phyloP scores from a whole-genome alignment of 2,329 filamentous ascomycete genomes.

The Microcyclospora tardicrescens region DNA sequence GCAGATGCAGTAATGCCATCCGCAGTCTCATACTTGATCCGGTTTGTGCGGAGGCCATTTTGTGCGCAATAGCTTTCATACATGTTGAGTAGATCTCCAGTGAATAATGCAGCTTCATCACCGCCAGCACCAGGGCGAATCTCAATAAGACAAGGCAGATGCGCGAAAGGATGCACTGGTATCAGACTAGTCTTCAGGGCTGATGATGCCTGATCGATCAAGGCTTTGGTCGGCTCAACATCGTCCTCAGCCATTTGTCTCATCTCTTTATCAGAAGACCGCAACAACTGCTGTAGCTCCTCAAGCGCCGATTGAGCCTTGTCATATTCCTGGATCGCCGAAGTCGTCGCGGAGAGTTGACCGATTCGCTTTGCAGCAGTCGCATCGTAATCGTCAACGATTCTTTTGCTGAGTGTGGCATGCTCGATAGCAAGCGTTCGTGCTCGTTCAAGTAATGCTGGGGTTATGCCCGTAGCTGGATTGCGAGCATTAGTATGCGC shows the following conservation, averaged over 20 bases:
- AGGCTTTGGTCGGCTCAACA: constrained; percentile 49
- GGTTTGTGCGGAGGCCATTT: constrained; percentile 49
- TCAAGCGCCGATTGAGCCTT: constrained; percentile 43
- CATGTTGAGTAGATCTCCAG: constrained; percentile 78
- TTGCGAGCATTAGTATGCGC: too few species aligned
- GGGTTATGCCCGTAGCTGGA: too few species aligned
- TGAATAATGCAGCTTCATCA: constrained; percentile 81
- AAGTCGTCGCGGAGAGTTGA: constrained; percentile 40
- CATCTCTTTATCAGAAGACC: constrained; percentile 43
- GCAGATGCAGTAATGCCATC: constrained; percentile 42
- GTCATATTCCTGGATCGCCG: constrained; percentile 44
- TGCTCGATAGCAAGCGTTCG: constrained; percentile 44
- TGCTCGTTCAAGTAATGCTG: constrained; percentile 35
- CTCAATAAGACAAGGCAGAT: constrained; percentile 81
- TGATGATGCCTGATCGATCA: constrained; percentile 50
- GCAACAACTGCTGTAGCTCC: constrained; percentile 65
- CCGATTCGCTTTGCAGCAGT: constrained; percentile 45
- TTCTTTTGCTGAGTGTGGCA: constrained; percentile 36
- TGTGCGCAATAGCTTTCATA: constrained; percentile 67
- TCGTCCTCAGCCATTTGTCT: constrained; percentile 53
- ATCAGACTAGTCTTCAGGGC: constrained; percentile 66
- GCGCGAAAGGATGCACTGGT: constrained; percentile 77
- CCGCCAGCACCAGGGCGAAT: constrained; percentile 86
- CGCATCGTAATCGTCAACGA: constrained; percentile 43
- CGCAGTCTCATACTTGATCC: constrained; percentile 69